Conservation (phyloP, 2,329 filamentous ascomycete species). For the Curvularia sp. region DNA sequence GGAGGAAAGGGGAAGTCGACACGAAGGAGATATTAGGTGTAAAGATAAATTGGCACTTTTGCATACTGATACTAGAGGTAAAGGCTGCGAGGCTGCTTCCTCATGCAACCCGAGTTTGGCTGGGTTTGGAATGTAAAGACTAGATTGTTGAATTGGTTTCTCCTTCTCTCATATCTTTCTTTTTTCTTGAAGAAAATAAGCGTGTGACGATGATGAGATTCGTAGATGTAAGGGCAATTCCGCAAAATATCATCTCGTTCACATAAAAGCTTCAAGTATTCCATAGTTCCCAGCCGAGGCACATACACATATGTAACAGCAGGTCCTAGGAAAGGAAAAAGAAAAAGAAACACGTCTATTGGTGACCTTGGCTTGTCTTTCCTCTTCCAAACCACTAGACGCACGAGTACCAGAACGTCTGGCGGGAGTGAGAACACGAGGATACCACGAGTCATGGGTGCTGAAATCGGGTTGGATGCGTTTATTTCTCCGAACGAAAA, state of each 20-base stretch:
- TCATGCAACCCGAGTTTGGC: not conserved
- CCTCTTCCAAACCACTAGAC: not conserved
- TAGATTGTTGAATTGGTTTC: not conserved
- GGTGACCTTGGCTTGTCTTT: too few relatives aligned
- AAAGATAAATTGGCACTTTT: slow-evolving; percentile 3
- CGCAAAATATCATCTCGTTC: too few relatives aligned
- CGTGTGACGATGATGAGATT: too few relatives aligned
- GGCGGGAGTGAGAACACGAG: not conserved
- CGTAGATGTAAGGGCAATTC: too few relatives aligned
- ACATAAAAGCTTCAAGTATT: too few relatives aligned
- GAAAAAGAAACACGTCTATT: too few relatives aligned
- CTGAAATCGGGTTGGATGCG: not conserved
- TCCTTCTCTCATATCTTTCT: not conserved
- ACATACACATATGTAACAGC: too few relatives aligned
- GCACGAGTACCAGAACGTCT: not conserved
- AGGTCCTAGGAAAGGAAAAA: too few relatives aligned
- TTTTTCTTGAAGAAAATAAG: not conserved
- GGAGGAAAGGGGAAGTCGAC: not conserved
- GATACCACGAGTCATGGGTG: not conserved
- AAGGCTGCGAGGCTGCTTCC: too few relatives aligned
- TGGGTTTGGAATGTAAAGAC: not conserved
- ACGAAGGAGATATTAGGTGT: not conserved
- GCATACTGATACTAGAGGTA: not conserved
- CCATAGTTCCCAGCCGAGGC: too few relatives aligned
- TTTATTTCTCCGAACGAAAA: not conserved